Conservation (phyloP, 768 basidiomycete genomes). For the Russula ochroleuca region DNA sequence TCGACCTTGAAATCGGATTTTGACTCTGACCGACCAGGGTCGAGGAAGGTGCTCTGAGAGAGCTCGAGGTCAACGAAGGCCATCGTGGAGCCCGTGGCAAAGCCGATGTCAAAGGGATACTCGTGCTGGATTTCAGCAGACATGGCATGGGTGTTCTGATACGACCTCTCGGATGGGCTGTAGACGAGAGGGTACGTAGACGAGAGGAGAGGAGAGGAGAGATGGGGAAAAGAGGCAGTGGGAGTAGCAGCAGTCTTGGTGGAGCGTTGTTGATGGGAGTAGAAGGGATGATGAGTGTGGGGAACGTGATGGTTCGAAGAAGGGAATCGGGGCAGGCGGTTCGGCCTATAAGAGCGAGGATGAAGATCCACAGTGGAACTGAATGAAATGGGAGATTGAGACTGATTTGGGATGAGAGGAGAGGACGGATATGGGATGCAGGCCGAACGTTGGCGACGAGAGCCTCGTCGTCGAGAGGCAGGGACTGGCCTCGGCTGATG, state of each 20-base stretch:
- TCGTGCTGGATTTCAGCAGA: conserved; percentile 4
- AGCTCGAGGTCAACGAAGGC: conserved; percentile 19
- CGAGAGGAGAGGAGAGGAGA: too few species aligned
- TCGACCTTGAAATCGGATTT: too few species aligned
- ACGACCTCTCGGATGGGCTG: conserved; percentile 12
- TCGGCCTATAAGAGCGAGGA: conserved; percentile 23
- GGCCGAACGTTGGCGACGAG: conserved; percentile 20
- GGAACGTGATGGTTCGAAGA: not conserved
- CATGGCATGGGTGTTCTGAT: conserved; percentile 8
- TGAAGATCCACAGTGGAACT: conserved; percentile 17
- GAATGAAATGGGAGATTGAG: conserved; percentile 22
- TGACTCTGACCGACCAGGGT: conserved; percentile 18
- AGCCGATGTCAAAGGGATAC: conserved; percentile 22
- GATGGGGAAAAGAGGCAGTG: too few species aligned
- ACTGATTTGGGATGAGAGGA: conserved; percentile 15
- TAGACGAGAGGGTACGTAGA: too few species aligned
- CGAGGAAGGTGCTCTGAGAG: conserved; percentile 15
- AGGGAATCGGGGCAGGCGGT: conserved; percentile 11
- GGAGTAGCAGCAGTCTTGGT: too few species aligned
- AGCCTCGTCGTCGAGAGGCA: too few species aligned
- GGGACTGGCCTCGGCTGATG: conserved; percentile 20
- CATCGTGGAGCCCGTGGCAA: conserved; percentile 6
- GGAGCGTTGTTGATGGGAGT: not conserved
- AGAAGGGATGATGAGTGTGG: conserved; percentile 13
- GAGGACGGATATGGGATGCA: conserved; percentile 14